Evolutionary conservation across 139 green algal species (phyloP).

Genomic region (Zygnema circumcarinatum): DNA sequence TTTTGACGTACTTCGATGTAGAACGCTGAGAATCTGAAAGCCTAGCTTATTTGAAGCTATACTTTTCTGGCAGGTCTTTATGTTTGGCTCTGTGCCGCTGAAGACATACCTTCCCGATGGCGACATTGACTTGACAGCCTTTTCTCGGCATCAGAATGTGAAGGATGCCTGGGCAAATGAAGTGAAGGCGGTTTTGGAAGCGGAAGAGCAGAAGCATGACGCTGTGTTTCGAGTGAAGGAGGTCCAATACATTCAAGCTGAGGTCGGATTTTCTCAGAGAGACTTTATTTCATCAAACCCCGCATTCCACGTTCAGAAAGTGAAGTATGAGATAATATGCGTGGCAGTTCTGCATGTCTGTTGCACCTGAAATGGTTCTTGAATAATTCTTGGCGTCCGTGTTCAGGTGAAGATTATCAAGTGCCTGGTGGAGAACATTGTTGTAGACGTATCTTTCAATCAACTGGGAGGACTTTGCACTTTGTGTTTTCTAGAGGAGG

Average conservation of each 20-base stretch:
- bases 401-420: slow-evolving; percentile 90
- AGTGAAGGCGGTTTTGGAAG: slow-evolving; percentile 69
- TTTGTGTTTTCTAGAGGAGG: slow-evolving; percentile 88
- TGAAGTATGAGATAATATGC: too few species aligned
- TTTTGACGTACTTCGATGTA: too few species aligned
- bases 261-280: too few species aligned
- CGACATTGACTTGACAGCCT: slow-evolving; percentile 94
- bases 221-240: slow-evolving; percentile 76
- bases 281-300: background rate
- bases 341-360: too few species aligned
- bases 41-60: background rate
- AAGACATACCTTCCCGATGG: slow-evolving; percentile 94
- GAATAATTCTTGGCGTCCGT: background rate
- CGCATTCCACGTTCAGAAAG: too few species aligned
- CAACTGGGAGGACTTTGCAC: slow-evolving; percentile 90
- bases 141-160: slow-evolving; percentile 63
- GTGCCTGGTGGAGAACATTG: slow-evolving; percentile 91
- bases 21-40: background rate
- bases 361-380: too few species aligned
- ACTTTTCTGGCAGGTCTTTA: slow-evolving; percentile 77
- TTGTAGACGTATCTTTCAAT: slow-evolving; percentile 97
- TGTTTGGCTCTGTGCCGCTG: slow-evolving; percentile 95
- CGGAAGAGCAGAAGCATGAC: slow-evolving; percentile 68
- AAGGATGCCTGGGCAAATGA: slow-evolving; percentile 57
- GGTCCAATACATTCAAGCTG: slow-evolving; percentile 86